Base-by-base conservation (phyloP, 306 rosid genomes). In the Macrotyloma uniflorum region DNA sequence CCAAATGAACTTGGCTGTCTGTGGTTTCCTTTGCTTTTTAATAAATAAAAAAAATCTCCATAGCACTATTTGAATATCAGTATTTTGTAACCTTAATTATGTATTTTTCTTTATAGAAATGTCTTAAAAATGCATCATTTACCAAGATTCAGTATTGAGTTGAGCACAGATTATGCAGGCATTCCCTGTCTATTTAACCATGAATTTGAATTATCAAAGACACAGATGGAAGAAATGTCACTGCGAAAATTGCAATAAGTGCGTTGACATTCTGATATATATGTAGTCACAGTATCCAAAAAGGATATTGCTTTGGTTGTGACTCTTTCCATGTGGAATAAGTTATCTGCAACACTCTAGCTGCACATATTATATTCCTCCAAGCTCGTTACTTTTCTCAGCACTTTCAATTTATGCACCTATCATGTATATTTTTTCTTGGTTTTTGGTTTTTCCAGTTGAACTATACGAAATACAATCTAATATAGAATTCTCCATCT, bases 241-340 rank as follows among this genome's bases (percentile, higher is more conserved):
- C 9, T 51, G 12, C 23, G 2, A 35, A 70, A 70, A 43, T 4
- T 55, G 8, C 12, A 1, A 8, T 64, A 66, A 23, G 47, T 71
- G 73, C 67, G 76, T 81, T 81, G 85, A 81, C 81, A 75, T 81
- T 81, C 77, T 81, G 14, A n/a, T 19, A 57, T 22, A n/a, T 15
- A 45, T 43, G 4, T 12, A 70, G 67, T 38, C 46, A 4, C 16
- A 49, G 64, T 40, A 40, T 57, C 32, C 67, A 54, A 10, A 51
- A 61, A 20, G 8, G 11, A 15, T 30, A 23, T 38, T 4, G 26
- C 42, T 19, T 66, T 66, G 43, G 22, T 46, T 61, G n/a, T 42
- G 43, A 76, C 61, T 70, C 35, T 50, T 51, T 10, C 33, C 62
- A 76, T 43, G 53, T 8, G 15, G 78, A 82, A 82, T 70, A 82